These are phyloP conservation scores for Dactylonectria macrodidyma DNA, from an alignment of 2,329 filamentous ascomycete genomes.

Conservation along the genomic window DNA sequence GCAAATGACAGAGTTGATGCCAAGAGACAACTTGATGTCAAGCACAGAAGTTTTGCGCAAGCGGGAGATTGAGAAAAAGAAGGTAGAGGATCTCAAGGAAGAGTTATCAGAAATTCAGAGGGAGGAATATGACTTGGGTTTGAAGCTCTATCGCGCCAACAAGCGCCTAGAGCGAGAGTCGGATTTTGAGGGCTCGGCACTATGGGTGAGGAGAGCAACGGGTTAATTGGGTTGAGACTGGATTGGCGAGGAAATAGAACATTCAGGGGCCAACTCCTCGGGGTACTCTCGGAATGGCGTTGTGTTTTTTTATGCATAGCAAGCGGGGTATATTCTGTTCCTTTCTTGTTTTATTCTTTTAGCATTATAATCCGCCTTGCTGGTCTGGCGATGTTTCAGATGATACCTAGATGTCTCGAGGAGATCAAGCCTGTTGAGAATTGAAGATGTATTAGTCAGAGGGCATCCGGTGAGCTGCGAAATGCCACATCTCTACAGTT, in stretches of 20 bases:
- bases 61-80: conserved; percentile 72
- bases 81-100: conserved; percentile 74
- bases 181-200: conserved; percentile 74
- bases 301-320: conserved; percentile 42
- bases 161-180: conserved; percentile 80
- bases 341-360: conserved; percentile 32
- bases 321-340: conserved; percentile 37
- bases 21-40: conserved; percentile 77
- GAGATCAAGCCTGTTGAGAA: conserved; percentile 26
- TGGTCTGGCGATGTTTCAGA: conserved; percentile 35
- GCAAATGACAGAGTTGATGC: conserved; percentile 85
- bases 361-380: conserved; percentile 30
- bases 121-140: conserved; percentile 84
- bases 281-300: conserved; percentile 41
- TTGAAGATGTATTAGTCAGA: conserved; percentile 24
- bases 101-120: conserved; percentile 82
- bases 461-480: background rate
- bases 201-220: conserved; percentile 87
- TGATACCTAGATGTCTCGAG: conserved; percentile 32
- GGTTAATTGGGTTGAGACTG: conserved; percentile 58
- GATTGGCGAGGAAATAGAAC: conserved; percentile 24
- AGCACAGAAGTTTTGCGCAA: conserved; percentile 74
- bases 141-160: conserved; percentile 81
- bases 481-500: background rate
- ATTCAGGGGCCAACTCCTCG: conserved; percentile 15